Percentiles rank a stretch among this genome's conserved stretches.
phyloP scores from a whole-genome alignment of 2,329 filamentous ascomycete genomes.

The Phoma sp. region DNA sequence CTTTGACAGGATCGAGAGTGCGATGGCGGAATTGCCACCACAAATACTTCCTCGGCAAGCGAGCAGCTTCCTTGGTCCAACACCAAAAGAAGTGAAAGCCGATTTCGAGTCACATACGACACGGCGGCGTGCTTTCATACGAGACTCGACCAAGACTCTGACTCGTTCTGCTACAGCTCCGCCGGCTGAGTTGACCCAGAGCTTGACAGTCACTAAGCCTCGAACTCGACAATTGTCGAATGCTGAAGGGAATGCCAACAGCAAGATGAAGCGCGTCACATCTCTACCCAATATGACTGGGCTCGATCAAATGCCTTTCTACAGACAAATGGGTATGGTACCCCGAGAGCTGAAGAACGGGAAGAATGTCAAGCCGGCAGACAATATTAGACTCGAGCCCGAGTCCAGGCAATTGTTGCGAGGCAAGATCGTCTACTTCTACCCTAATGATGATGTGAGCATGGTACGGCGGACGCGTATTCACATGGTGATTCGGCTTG shows the following conservation, averaged over 20 bases:
- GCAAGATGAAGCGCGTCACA: conserved; percentile 30
- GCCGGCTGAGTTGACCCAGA: conserved; percentile 22
- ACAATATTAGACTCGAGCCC: conserved; percentile 42
- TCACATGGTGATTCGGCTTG: conserved; percentile 68
- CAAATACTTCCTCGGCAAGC: conserved; percentile 20
- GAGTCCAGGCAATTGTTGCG: conserved; percentile 45
- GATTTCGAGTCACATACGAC: conserved; percentile 34
- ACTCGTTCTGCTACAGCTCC: conserved; percentile 30
- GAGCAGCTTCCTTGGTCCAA: conserved; percentile 43
- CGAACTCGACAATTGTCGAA: conserved; percentile 3
- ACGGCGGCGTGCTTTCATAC: conserved; percentile 21
- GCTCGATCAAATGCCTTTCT: conserved; percentile 33
- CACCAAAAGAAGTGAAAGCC: conserved; percentile 38
- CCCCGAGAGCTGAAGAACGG: conserved; percentile 41
- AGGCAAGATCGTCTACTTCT: conserved; percentile 63
- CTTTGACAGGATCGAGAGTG: conserved; percentile 28
- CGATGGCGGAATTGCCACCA: conserved; percentile 27
- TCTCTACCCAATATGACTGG: conserved; percentile 29
- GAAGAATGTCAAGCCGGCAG: conserved; percentile 38
- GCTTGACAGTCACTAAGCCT: conserved; percentile 21
- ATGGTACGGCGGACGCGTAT: conserved; percentile 74
- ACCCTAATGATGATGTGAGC: conserved; percentile 80
- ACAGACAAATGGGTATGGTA: conserved; percentile 33
- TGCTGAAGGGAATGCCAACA: conserved; percentile 1
- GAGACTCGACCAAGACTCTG: conserved; percentile 15